Conservation (phyloP, 495 filamentous ascomycete genomes). For the Staphylotrichum tortipilum region DNA sequence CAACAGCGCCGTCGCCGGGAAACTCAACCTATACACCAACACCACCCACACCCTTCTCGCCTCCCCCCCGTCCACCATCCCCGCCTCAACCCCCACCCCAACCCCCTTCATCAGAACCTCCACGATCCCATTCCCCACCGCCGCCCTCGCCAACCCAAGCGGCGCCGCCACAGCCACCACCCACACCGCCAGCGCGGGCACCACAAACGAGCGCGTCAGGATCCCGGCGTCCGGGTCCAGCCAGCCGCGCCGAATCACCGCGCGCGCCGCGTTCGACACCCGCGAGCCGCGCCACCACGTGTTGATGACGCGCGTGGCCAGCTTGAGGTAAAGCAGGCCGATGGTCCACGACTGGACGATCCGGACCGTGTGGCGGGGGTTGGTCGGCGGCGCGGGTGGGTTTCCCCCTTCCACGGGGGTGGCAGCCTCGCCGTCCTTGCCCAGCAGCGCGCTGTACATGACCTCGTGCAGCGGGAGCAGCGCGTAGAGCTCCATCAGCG, state of each 20-base stretch:
- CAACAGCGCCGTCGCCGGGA: slow-evolving; percentile 49
- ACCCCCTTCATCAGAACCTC: not conserved
- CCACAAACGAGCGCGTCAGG: slow-evolving; percentile 72
- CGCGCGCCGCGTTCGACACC: slow-evolving; percentile 62
- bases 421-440: not conserved
- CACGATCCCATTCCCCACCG: slow-evolving; percentile 18
- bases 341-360: slow-evolving; percentile 91
- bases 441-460: slow-evolving; percentile 37
- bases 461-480: slow-evolving; percentile 85
- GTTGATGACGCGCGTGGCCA: slow-evolving; percentile 64
- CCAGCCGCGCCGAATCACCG: slow-evolving; percentile 71
- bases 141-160: slow-evolving; percentile 22
- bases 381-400: not conserved
- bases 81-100: slow-evolving; percentile 17
- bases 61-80: too few species aligned
- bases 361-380: slow-evolving; percentile 65
- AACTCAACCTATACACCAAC: slow-evolving; percentile 63
- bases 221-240: slow-evolving; percentile 67
- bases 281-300: slow-evolving; percentile 53
- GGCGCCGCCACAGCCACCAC: slow-evolving; percentile 52
- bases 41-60: too few species aligned
- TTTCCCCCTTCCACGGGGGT: too few species aligned
- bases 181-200: slow-evolving; percentile 58
- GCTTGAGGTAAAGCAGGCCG: slow-evolving; percentile 84
- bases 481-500: slow-evolving; percentile 80